phyloP scores from a whole-genome alignment of 352 stramenopile genomes.

The Globisporangium middletonii region DNA sequence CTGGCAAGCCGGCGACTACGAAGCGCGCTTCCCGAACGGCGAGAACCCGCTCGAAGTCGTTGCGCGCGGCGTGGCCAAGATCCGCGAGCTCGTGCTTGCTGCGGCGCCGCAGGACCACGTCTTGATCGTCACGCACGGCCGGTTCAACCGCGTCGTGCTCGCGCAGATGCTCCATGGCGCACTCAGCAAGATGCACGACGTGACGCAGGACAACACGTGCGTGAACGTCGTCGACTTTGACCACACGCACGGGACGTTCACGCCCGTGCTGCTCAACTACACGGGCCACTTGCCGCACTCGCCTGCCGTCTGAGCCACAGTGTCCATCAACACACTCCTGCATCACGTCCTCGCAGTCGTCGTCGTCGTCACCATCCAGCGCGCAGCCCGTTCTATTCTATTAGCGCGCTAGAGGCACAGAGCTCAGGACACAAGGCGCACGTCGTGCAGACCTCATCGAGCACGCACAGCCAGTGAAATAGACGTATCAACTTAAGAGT shows the following conservation, averaged over 20 bases:
- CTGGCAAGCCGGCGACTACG: slow-evolving; percentile 53
- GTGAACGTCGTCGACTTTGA: slow-evolving; percentile 84
- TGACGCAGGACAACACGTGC: slow-evolving; percentile 82
- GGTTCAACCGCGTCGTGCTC: slow-evolving; percentile 84
- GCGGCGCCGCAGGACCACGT: slow-evolving; percentile 45
- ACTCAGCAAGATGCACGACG: slow-evolving; percentile 52
- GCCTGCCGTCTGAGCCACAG: slow-evolving; percentile 19
- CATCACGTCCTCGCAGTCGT: not conserved
- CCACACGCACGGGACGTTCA: slow-evolving; percentile 41
- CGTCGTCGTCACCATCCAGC: not conserved
- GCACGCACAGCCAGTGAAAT: too few species aligned
- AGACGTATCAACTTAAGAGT: too few species aligned
- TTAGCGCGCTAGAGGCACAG: not conserved
- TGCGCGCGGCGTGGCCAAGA: slow-evolving; percentile 48
- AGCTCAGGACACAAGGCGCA: too few species aligned
- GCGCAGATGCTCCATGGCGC: slow-evolving; percentile 57
- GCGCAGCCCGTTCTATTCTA: slow-evolving; percentile 1
- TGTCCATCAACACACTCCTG: too few species aligned
- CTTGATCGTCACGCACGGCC: slow-evolving; percentile 73
- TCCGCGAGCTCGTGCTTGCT: slow-evolving; percentile 44
- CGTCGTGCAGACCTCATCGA: too few species aligned
- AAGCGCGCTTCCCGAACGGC: slow-evolving; percentile 46
- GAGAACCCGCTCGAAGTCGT: slow-evolving; percentile 70
- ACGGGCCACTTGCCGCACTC: slow-evolving; percentile 44
- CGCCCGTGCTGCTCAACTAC: slow-evolving; percentile 66